These are phyloP conservation scores for Passalora sequoiae DNA, from an alignment of 2,329 filamentous ascomycete genomes.

Conservation along the genomic window DNA sequence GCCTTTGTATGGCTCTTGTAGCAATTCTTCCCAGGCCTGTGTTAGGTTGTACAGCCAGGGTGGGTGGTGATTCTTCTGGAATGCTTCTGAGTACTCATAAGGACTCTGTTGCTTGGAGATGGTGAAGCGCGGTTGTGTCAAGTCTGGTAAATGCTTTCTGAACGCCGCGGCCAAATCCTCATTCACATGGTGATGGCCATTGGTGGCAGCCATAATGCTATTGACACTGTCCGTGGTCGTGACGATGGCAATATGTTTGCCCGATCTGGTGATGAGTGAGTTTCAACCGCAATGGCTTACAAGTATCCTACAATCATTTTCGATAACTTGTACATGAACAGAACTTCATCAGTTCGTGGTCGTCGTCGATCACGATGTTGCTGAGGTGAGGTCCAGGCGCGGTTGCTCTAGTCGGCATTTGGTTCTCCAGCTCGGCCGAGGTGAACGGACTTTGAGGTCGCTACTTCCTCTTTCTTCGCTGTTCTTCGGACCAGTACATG, in stretches of 20 bases:
- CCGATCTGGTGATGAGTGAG: too few species aligned
- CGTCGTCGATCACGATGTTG: constrained; percentile 9
- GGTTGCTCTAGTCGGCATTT: constrained; percentile 12
- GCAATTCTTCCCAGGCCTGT: constrained; percentile 21
- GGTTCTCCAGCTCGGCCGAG: constrained; percentile 5
- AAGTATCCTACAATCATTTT: too few species aligned
- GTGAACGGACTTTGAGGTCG: not conserved
- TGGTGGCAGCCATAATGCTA: not conserved
- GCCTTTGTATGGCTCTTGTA: constrained; percentile 63
- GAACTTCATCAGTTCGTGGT: too few species aligned
- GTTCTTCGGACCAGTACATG: not conserved
- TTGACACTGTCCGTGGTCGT: not conserved
- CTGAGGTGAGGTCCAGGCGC: constrained; percentile 11
- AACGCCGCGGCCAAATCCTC: constrained; percentile 35
- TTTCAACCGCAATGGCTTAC: not conserved
- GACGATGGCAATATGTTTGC: too few species aligned
- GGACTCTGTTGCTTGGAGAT: constrained; percentile 57
- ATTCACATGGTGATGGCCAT: constrained; percentile 11
- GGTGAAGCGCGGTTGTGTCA: constrained; percentile 56
- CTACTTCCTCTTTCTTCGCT: not conserved
- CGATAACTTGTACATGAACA: not conserved
- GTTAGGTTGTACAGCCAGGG: constrained; percentile 27
- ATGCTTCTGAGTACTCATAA: constrained; percentile 50
- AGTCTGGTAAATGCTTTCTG: constrained; percentile 57
- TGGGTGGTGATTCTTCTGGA: constrained; percentile 23